These are phyloP conservation scores for Nicotiana tabacum DNA, from an alignment of 257 asterid genomes.

Conservation along the genomic window DNA sequence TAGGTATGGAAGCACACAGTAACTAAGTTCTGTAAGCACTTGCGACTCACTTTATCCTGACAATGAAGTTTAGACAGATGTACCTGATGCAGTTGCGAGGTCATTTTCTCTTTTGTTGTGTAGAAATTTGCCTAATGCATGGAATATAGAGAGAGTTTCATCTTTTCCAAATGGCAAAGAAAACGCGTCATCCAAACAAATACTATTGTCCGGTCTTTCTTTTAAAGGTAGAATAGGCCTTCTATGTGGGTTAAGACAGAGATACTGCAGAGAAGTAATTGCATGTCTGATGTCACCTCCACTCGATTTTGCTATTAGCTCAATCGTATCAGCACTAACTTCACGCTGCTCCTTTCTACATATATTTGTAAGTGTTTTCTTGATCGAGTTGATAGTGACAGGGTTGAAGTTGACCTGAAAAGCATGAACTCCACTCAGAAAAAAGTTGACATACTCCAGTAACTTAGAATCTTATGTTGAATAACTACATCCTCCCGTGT, in stretches of 20 bases:
- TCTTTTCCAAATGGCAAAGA: constrained; percentile 78
- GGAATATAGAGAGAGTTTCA: constrained; percentile 76
- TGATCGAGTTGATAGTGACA: constrained; percentile 66
- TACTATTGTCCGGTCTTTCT: constrained; percentile 23
- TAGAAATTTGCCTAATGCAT: constrained; percentile 92
- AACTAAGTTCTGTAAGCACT: not conserved
- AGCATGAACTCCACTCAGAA: not conserved
- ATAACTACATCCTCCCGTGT: not conserved
- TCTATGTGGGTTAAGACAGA: constrained; percentile 53
- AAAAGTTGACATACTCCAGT: not conserved
- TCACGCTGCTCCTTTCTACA: constrained; percentile 56
- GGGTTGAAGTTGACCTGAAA: constrained; percentile 84
- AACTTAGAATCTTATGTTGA: not conserved
- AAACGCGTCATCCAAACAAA: constrained; percentile 30
- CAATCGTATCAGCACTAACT: constrained; percentile 61
- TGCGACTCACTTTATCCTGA: not conserved
- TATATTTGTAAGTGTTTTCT: constrained; percentile 57
- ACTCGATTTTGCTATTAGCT: constrained; percentile 68
- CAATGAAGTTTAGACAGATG: not conserved
- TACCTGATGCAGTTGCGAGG: constrained; percentile 48
- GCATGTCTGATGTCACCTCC: constrained; percentile 95
- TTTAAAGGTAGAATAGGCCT: constrained; percentile 31
- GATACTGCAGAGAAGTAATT: constrained; percentile 78
- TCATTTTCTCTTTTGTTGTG: constrained; percentile 84
- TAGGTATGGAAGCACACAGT: not conserved